These are phyloP conservation scores for Aspergillus ustus DNA, from an alignment of 2,329 filamentous ascomycete genomes.

Conservation along the genomic window DNA sequence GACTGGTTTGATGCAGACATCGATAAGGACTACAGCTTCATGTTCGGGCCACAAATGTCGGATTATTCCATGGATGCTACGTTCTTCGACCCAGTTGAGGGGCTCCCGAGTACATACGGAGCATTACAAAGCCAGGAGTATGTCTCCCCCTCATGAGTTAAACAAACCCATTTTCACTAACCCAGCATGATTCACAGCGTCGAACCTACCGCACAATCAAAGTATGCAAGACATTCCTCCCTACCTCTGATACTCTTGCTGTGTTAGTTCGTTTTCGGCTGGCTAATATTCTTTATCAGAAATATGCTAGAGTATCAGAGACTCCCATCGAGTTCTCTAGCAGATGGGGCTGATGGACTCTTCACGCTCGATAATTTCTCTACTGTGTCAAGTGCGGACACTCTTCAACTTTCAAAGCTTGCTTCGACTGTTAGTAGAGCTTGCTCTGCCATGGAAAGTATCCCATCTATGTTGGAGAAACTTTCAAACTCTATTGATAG, in stretches of 20 bases:
- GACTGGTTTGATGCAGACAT: not conserved
- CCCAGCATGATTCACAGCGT: not conserved
- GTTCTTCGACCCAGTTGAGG: not conserved
- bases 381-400: not conserved
- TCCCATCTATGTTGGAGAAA: not conserved
- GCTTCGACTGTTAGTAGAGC: not conserved
- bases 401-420: not conserved
- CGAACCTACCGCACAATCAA: not conserved
- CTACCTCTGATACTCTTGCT: not conserved
- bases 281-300: not conserved
- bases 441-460: not conserved
- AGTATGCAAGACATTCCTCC: not conserved
- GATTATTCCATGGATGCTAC: not conserved
- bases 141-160: not conserved
- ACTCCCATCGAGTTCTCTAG: not conserved
- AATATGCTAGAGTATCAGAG: not conserved
- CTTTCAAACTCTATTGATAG: not conserved
- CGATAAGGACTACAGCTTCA: not conserved
- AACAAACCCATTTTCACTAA: not conserved
- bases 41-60: not conserved
- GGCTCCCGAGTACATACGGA: not conserved
- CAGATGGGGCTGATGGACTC: not conserved
- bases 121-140: not conserved
- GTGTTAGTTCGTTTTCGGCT: too few species aligned
- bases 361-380: constrained; percentile 3